phyloP scores from a whole-genome alignment of 2,329 filamentous ascomycete genomes.

The Penicillium expansum region DNA sequence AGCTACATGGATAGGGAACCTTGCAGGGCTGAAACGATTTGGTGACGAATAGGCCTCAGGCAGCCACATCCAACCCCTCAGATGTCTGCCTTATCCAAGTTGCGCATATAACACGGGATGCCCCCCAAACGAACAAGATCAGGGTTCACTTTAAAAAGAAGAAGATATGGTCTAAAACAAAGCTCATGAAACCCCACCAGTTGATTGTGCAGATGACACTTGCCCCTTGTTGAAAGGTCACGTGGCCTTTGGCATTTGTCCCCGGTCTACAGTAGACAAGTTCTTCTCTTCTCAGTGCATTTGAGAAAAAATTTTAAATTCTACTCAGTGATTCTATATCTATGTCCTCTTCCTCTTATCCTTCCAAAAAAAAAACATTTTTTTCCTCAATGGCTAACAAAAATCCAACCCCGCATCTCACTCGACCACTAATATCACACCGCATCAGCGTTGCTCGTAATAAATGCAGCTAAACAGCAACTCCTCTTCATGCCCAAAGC shows the following conservation, averaged over 20 bases:
- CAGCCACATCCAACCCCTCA: background rate
- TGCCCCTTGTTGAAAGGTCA: background rate
- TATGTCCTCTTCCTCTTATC: too few relatives aligned
- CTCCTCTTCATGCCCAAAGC: background rate
- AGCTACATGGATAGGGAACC: background rate
- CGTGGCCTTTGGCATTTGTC: background rate
- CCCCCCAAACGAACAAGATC: background rate
- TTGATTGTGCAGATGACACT: too few relatives aligned
- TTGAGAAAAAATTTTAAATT: too few relatives aligned
- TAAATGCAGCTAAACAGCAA: background rate
- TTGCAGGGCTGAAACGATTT: too few relatives aligned
- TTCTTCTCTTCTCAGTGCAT: background rate
- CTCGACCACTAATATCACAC: background rate
- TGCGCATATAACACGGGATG: background rate
- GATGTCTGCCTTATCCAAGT: background rate
- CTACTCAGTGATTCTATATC: too few relatives aligned
- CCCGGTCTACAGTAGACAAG: background rate
- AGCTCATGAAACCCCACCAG: background rate
- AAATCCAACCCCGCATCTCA: background rate
- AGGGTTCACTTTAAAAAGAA: background rate
- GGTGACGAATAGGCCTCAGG: too few relatives aligned
- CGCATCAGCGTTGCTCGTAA: background rate
- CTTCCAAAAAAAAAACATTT: too few relatives aligned
- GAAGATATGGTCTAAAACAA: background rate
- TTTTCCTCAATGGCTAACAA: too few relatives aligned